These are phyloP conservation scores for Blastobotrys persicus DNA, from an alignment of 1,139 yeast genomes.

Conservation along the genomic window DNA sequence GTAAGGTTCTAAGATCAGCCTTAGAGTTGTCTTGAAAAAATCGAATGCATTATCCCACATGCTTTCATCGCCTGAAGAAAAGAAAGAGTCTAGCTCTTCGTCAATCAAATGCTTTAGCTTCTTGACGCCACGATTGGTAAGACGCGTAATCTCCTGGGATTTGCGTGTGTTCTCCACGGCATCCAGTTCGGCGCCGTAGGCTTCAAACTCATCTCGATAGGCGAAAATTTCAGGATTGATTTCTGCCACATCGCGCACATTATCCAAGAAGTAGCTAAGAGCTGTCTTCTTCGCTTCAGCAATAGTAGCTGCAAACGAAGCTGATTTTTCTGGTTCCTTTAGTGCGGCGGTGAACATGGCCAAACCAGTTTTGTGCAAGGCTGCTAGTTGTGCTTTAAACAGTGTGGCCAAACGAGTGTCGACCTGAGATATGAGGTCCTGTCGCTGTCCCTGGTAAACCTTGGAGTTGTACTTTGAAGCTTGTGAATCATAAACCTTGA, in stretches of 20 bases:
- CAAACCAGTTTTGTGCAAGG: constrained; percentile 37
- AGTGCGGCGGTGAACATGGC: constrained; percentile 25
- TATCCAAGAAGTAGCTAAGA: constrained; percentile 20
- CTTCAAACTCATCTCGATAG: constrained; percentile 25
- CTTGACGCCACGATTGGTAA: constrained; percentile 35
- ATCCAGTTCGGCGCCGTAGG: constrained; percentile 31
- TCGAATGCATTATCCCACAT: constrained; percentile 63
- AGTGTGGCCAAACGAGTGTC: constrained; percentile 37
- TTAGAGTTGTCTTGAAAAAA: constrained; percentile 47
- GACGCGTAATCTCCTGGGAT: constrained; percentile 33
- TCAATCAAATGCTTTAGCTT: constrained; percentile 29
- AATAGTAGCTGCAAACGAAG: constrained; percentile 10
- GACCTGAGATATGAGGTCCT: constrained; percentile 40
- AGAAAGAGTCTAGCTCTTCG: constrained; percentile 33
- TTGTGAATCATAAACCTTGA: constrained; percentile 56
- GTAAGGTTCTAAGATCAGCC: constrained; percentile 36
- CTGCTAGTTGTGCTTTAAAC: constrained; percentile 44
- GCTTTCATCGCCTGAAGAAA: constrained; percentile 33
- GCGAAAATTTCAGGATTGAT: constrained; percentile 30
- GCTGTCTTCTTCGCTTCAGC: constrained; percentile 21
- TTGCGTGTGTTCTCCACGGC: constrained; percentile 34
- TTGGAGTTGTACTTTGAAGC: constrained; percentile 70
- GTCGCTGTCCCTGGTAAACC: constrained; percentile 64
- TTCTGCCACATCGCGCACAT: constrained; percentile 27
- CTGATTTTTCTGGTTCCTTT: constrained; percentile 11